phyloP scores from a whole-genome alignment of 805 yeast genomes.

The Nakazawaea wyomingensis region DNA sequence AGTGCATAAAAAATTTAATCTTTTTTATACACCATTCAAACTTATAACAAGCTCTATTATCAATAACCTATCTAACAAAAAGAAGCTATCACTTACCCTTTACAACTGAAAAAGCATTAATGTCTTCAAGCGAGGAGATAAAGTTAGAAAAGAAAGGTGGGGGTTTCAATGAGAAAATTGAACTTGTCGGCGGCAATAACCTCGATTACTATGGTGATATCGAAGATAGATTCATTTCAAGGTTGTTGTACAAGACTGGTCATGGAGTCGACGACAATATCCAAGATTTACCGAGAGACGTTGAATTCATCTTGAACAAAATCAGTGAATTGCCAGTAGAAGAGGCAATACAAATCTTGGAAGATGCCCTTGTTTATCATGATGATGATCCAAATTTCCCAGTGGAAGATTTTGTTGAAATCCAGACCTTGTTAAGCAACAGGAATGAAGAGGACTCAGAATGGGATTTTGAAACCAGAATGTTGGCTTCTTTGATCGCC shows the following conservation, averaged over 20 bases:
- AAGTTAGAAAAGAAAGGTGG: not conserved
- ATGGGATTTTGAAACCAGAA: not conserved
- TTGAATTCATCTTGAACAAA: not conserved
- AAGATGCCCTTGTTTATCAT: not conserved
- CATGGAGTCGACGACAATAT: not conserved
- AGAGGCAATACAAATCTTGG: not conserved
- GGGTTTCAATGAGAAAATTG: not conserved
- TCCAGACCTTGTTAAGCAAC: not conserved
- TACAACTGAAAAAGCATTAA: too few species aligned
- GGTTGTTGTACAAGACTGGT: not conserved
- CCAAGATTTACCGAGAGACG: not conserved
- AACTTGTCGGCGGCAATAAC: not conserved
- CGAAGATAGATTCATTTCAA: not conserved
- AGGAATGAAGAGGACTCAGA: not conserved
- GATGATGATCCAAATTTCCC: constrained; percentile 1
- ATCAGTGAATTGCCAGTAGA: not conserved
- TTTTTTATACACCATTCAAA: too few species aligned
- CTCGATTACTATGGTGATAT: not conserved
- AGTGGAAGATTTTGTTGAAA: not conserved
- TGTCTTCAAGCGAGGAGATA: not conserved
- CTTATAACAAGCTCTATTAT: too few species aligned
- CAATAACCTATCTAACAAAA: too few species aligned
- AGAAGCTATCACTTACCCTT: too few species aligned
- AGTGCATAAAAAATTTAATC: too few species aligned
- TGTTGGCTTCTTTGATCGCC: not conserved